Percentiles rank a stretch among this genome's conserved stretches.
Evolutionary conservation across 345 rosid genomes (phyloP).

Genomic region (Aegle marmelos): DNA sequence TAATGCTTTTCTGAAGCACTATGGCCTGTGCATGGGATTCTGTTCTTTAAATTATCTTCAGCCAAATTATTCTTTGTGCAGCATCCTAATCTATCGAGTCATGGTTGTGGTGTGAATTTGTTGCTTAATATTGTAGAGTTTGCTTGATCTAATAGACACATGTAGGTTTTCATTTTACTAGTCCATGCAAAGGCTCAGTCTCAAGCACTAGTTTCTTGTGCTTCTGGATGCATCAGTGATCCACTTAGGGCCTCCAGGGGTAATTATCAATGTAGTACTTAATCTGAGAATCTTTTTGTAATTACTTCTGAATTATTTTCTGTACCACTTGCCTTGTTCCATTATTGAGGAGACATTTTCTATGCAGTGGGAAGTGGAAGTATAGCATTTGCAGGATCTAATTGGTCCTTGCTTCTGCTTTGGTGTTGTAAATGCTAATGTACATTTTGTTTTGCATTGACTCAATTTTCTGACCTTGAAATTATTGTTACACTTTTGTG

Average conservation of each 20-base stretch:
- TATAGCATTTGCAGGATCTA: not conserved
- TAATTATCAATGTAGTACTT: not conserved
- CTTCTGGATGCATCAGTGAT: not conserved
- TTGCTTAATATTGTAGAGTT: not conserved
- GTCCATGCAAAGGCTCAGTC: not conserved
- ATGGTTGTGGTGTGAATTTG: not conserved
- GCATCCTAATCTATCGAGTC: not conserved
- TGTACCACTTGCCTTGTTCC: not conserved
- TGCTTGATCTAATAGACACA: not conserved
- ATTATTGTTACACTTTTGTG: conserved; percentile 22
- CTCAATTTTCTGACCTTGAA: conserved; percentile 3
- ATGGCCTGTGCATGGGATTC: not conserved
- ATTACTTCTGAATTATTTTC: not conserved
- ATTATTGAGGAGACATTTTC: too few relatives aligned
- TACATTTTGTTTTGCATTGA: not conserved
- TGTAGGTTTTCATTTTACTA: not conserved
- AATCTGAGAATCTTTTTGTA: too few relatives aligned
- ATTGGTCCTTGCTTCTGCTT: not conserved
- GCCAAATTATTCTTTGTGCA: not conserved
- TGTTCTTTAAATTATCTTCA: not conserved
- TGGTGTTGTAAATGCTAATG: not conserved
- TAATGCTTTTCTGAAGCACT: not conserved
- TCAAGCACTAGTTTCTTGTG: not conserved
- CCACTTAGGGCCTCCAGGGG: not conserved
- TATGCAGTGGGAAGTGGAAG: too few relatives aligned